Conservation (phyloP, 1,284 basidiomycete species). For the Pascua guehoae region DNA sequence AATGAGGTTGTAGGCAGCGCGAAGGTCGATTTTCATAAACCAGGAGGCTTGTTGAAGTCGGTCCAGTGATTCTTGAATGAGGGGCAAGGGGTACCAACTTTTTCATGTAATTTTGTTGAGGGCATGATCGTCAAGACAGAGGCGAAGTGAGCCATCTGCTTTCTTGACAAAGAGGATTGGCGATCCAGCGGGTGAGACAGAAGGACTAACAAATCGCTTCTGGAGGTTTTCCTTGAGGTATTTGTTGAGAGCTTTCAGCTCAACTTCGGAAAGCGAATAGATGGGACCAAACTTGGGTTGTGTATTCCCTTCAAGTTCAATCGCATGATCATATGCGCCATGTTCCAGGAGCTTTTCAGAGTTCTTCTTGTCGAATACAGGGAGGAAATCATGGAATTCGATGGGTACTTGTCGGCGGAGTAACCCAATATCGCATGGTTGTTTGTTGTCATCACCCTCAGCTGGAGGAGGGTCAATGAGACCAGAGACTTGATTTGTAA, state of each 20-base stretch:
- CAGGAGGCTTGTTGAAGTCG: constrained; percentile 29
- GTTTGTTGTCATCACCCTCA: no score
- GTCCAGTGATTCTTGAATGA: constrained; percentile 30
- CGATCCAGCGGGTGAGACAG: constrained; percentile 35
- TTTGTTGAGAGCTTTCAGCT: constrained; percentile 46
- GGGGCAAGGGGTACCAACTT: constrained; percentile 33
- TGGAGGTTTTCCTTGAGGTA: constrained; percentile 50
- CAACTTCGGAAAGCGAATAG: constrained; percentile 41
- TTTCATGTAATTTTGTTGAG: constrained; percentile 51
- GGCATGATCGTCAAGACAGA: constrained; percentile 52
- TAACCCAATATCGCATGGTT: no score
- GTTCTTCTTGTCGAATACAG: constrained; percentile 32
- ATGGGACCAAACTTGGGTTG: constrained; percentile 44
- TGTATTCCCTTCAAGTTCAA: constrained; percentile 27
- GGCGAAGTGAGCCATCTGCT: constrained; percentile 49
- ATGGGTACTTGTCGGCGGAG: no score
- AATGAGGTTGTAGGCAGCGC: constrained; percentile 37
- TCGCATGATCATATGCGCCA: constrained; percentile 27
- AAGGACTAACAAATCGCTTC: constrained; percentile 38
- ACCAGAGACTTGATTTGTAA: no score
- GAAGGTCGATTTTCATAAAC: constrained; percentile 43
- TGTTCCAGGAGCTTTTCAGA: constrained; percentile 35
- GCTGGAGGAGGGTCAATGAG: no score
- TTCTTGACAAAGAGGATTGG: constrained; percentile 55
- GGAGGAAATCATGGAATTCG: constrained; percentile 21